Conservation (phyloP, 805 yeast genomes). For the Kluyveromyces lactis region DNA sequence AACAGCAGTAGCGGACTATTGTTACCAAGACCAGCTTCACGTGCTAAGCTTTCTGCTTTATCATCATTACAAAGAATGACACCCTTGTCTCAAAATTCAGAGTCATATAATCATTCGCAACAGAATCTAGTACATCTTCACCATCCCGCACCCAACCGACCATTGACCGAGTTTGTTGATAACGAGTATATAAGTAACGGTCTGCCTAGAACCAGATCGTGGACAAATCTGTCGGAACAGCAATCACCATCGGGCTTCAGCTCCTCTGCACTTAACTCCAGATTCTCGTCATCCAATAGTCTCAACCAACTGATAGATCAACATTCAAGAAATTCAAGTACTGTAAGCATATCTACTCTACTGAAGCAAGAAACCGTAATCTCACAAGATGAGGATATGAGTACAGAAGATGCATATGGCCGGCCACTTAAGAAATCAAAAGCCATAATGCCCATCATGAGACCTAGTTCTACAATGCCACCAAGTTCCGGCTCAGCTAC, state of each 20-base stretch:
- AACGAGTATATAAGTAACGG: background rate
- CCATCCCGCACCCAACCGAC: background rate
- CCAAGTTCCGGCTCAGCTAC: background rate
- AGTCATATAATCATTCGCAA: background rate
- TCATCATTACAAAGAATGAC: conserved; percentile 58
- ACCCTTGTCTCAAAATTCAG: conserved; percentile 25
- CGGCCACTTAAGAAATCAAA: conserved; percentile 1
- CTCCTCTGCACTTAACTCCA: background rate
- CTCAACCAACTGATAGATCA: background rate
- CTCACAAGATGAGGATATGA: too few species aligned
- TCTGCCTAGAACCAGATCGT: background rate
- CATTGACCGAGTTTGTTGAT: background rate
- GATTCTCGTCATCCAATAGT: conserved; percentile 1
- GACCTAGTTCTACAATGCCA: background rate
- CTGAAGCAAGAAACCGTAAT: background rate
- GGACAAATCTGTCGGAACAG: background rate
- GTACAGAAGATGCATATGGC: too few species aligned
- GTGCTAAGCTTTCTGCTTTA: conserved; percentile 29
- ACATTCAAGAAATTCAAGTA: background rate
- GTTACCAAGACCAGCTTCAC: conserved; percentile 3
- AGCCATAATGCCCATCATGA: background rate
- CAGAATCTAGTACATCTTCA: background rate
- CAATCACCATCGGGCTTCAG: background rate
- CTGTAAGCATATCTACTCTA: conserved; percentile 1
- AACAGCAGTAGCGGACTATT: background rate